These are phyloP conservation scores for Phytopythium chamaehyphon DNA, from an alignment of 352 stramenopile species.

Conservation along the genomic window DNA sequence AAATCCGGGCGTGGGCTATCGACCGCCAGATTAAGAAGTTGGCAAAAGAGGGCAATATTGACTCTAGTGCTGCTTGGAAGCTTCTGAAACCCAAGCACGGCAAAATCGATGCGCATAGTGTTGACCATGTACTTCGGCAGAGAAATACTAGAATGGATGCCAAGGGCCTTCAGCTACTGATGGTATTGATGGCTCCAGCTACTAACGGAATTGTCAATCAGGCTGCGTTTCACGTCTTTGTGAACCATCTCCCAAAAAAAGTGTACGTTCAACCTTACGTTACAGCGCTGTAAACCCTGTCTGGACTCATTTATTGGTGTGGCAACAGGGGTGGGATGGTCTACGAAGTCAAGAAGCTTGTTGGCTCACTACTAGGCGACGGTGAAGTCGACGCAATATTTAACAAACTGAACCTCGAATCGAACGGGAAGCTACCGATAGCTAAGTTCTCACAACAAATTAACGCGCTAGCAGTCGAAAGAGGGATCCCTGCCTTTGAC, in stretches of 20 bases:
- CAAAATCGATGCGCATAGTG: conserved; percentile 38
- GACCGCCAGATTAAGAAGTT: conserved; percentile 77
- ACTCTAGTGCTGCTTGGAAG: conserved; percentile 70
- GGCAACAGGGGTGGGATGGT: conserved; percentile 19
- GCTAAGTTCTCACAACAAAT: conserved; percentile 52
- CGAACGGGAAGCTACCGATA: conserved; percentile 64
- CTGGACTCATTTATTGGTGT: background rate
- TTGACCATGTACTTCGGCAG: conserved; percentile 66
- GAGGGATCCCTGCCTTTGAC: conserved; percentile 41
- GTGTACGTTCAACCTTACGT: conserved; percentile 33
- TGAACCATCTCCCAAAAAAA: conserved; percentile 80
- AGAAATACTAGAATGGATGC: conserved; percentile 43
- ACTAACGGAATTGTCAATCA: conserved; percentile 65
- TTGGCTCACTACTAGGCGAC: conserved; percentile 34
- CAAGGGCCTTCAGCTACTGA: conserved; percentile 49
- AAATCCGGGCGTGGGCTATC: conserved; percentile 62
- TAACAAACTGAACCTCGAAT: conserved; percentile 69
- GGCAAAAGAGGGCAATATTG: conserved; percentile 75
- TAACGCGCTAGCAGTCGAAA: conserved; percentile 53
- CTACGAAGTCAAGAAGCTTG: conserved; percentile 70
- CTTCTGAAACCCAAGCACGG: conserved; percentile 55
- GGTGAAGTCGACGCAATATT: conserved; percentile 43
- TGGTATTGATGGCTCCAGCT: conserved; percentile 55
- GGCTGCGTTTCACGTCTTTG: conserved; percentile 62
- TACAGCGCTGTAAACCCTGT: background rate